Base-by-base conservation (phyloP, 495 filamentous ascomycete species). In the Neurospora cerealis region DNA sequence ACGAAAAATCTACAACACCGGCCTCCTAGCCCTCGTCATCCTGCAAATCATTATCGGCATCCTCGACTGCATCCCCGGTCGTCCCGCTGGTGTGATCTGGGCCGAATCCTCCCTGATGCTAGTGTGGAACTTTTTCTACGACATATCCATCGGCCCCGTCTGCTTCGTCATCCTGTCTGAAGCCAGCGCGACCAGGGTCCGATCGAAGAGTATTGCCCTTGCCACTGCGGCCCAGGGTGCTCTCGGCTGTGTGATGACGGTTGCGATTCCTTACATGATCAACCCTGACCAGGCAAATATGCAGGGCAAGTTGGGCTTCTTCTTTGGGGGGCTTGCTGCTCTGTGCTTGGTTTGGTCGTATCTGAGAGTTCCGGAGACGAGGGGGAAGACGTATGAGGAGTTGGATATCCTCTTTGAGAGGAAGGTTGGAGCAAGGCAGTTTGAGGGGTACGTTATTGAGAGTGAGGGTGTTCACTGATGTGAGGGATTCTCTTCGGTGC, bases 251-350 rank as follows among this genome's bases (percentile, higher is more conserved):
- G 81, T 85, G 11, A 90, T 89, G 82, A 89, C 87, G 6, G 85
- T 92, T 15, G 87, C 87, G 0, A 89, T 91, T 69, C 89, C 89
- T 0, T 90, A 92, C 73, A 87, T 91, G 86, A 86, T 93, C 62
- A 92, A 91, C 74, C 88, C 89, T 1, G 87, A 90, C 69, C 82
- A 89, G 36, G 90, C 85, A 32, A 87, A 92, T 73, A 82, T 90
- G 82, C 84, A 86, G 70, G 89, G 89, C 2, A 91, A 93, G 77
- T 81, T 90, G 0, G 91, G 90, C 0, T 93, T 92, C 76, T 89
- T 92, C 77, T 93, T 89, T 77, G 89, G 87, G 17, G 89, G 88
- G 0, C 76, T 89, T 5, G 86, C 85, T 3, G 76, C 77, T 0
- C 10, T 85, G n/a, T 83, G 81, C 41, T 79, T 84, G 24, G 46